These are phyloP conservation scores for Aureobasidium sp. DNA, from an alignment of 2,329 filamentous ascomycete genomes.

Conservation along the genomic window DNA sequence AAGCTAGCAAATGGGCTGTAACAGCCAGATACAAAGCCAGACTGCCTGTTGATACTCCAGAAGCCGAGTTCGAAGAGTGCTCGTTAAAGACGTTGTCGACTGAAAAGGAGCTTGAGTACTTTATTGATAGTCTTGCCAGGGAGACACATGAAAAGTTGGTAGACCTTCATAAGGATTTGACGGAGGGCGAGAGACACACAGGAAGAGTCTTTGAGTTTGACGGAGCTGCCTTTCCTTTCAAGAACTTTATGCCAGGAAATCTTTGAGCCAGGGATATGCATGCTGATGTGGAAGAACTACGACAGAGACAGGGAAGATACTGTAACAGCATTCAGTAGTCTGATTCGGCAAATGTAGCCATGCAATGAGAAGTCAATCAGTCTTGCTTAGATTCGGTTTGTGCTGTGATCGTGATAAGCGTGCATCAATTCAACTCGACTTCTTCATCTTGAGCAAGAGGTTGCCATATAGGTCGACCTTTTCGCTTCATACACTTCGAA, in stretches of 20 bases:
- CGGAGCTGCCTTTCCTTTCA: not conserved
- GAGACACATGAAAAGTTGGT: not conserved
- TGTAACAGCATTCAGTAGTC: not conserved
- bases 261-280: not conserved
- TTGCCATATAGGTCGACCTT: not conserved
- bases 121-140: not conserved
- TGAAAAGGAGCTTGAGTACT: not conserved
- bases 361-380: not conserved
- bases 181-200: not conserved
- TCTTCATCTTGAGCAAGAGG: not conserved
- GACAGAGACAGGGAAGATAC: not conserved
- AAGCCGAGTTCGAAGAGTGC: not conserved
- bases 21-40: not conserved
- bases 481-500: constrained; percentile 22
- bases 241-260: not conserved
- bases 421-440: not conserved
- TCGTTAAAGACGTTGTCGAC: not conserved
- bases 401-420: not conserved
- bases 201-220: constrained; percentile 3
- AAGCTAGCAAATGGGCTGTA: not conserved
- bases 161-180: not conserved
- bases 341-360: not conserved
- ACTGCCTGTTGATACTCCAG: not conserved
- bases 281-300: not conserved
- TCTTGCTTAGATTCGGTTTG: not conserved